Percentiles rank a stretch among this genome's conserved stretches.
phyloP scores from a whole-genome alignment of 768 basidiomycete genomes.

The Leccinellum rugosiceps region DNA sequence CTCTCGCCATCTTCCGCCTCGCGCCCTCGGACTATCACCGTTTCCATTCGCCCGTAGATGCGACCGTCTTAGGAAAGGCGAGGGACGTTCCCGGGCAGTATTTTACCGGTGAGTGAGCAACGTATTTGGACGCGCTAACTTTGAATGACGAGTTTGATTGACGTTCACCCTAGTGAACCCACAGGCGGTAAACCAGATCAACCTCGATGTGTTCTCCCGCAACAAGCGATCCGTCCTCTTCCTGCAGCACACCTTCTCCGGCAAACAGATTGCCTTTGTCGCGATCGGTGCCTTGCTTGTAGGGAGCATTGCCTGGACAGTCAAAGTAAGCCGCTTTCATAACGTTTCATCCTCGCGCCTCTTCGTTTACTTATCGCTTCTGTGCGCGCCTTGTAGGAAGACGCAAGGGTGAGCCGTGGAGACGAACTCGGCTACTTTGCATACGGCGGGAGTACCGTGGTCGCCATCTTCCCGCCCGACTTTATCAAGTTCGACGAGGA shows the following conservation, averaged over 20 bases:
- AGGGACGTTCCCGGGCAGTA: slow-evolving; percentile 53
- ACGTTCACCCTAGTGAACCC: slow-evolving; percentile 55
- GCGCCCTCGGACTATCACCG: slow-evolving; percentile 83
- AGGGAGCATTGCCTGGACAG: slow-evolving; percentile 69
- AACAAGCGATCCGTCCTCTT: slow-evolving; percentile 58
- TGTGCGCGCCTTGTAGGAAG: slow-evolving; percentile 30
- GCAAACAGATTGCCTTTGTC: slow-evolving; percentile 58
- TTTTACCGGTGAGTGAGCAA: slow-evolving; percentile 47
- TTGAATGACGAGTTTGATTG: neutral
- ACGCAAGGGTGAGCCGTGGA: slow-evolving; percentile 54
- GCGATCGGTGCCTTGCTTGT: slow-evolving; percentile 83
- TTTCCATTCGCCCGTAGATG: slow-evolving; percentile 70
- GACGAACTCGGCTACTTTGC: slow-evolving; percentile 66
- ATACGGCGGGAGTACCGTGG: slow-evolving; percentile 76
- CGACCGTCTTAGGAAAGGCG: slow-evolving; percentile 40
- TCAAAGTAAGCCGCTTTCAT: slow-evolving; percentile 12
- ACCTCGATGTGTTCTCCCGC: slow-evolving; percentile 62
- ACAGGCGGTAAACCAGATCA: slow-evolving; percentile 67
- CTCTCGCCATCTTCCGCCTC: slow-evolving; percentile 69
- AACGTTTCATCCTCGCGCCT: neutral
- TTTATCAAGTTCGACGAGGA: slow-evolving; percentile 60
- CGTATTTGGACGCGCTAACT: neutral
- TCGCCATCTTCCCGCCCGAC: slow-evolving; percentile 56
- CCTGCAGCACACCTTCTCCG: slow-evolving; percentile 44
- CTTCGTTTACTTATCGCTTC: slow-evolving; percentile 1